Base-by-base conservation (phyloP, 441 rosid species). In the Hura crepitans region DNA sequence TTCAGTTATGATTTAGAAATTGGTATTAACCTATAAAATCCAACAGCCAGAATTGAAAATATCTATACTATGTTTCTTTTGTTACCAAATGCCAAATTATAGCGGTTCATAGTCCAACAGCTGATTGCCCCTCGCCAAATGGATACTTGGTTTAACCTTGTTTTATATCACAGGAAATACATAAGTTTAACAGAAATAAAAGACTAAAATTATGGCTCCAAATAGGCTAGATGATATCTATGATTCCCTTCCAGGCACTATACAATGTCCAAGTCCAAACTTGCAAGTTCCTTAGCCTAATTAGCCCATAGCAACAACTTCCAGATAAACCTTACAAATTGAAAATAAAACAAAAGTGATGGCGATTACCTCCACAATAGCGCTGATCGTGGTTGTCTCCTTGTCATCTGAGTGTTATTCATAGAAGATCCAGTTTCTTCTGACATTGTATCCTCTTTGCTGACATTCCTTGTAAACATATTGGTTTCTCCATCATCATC, bases 281-380 rank as follows among this genome's bases (percentile, higher is more conserved):
- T 45, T 43, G 64, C 31, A 15, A 27, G 15, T 12, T 43, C 14
- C 56, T 47, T 47, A 30, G 42, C 20, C 42, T 18, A 28, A 65
- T 8, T 15, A 47, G 28, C 2, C 43, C 43, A 47, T 2, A 18
- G 5, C 28, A 30, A 37, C 43, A 65, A 27, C 47, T 62, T 14
- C 18, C 25, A 65, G 31, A 47, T 30, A 49, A 66, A 35, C 20
- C 27, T 12, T n/a, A 31, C 15, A 53, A 33, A 63, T 28, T 13
- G 31, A 22, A 54, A 20, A 22, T 2, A 23, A 0, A 13, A 61
- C 23, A 18, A 20, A 47, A 49, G 65, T 51, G 35, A 54, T 31
- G 6, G 53, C n/a, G 55, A 57, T 73, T 89, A 96, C 99, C 99
- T 93, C 99, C 99, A 96, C 75, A 96, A 71, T 74, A 96, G 81